Conservation (phyloP, 75 land plant species). For the Azolla pinnata region DNA sequence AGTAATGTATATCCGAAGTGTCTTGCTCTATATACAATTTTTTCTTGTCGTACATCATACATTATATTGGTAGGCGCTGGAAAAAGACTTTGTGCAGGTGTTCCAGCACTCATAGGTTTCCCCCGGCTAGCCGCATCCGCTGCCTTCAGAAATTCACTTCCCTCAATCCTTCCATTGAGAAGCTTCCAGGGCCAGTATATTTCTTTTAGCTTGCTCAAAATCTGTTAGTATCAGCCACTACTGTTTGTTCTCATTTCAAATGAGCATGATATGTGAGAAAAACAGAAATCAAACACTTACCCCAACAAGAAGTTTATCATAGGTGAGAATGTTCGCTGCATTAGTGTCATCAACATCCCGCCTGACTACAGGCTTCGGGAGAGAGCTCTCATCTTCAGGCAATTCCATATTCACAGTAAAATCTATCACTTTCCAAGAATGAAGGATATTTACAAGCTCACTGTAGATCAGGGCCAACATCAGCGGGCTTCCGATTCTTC, state of each 20-base stretch:
- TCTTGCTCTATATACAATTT: no score
- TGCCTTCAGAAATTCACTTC: constrained; percentile 57
- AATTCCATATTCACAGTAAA: constrained; percentile 52
- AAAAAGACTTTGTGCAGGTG: constrained; percentile 16
- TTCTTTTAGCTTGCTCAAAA: constrained; percentile 45
- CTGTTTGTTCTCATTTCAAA: no score
- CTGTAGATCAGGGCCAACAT: constrained; percentile 66
- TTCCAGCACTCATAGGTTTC: constrained; percentile 11
- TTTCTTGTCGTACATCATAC: no score
- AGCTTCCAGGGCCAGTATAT: constrained; percentile 60
- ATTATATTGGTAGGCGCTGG: constrained; percentile 16
- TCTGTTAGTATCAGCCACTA: no score
- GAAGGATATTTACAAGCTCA: constrained; percentile 53
- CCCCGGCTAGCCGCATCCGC: constrained; percentile 50
- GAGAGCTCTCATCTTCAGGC: constrained; percentile 36
- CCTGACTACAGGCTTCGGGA: constrained; percentile 27
- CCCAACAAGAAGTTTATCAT: constrained; percentile 45
- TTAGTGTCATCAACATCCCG: constrained; percentile 12
- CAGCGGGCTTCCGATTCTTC: constrained; percentile 47
- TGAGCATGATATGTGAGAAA: no score
- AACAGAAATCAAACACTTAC: constrained; percentile 19
- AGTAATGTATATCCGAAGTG: no score
- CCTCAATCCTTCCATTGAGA: constrained; percentile 13
- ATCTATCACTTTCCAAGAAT: constrained; percentile 39
- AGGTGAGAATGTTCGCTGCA: constrained; percentile 40